phyloP scores from a whole-genome alignment of 1,284 basidiomycete species.

The Tilletia caries region DNA sequence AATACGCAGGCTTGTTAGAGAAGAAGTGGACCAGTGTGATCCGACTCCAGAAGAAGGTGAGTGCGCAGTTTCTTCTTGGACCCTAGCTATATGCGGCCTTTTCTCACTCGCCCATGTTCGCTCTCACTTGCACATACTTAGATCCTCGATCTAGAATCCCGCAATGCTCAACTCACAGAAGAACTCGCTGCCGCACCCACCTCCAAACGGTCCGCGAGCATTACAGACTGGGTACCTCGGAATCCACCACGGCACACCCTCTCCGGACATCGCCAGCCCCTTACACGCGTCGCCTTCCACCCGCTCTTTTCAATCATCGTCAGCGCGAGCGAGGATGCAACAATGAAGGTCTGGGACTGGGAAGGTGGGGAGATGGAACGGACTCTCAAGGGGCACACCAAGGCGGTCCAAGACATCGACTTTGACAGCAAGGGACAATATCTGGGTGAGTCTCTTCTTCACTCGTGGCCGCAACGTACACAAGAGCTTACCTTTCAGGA shows the following conservation, averaged over 20 bases:
- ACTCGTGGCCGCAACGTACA: background rate
- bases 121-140: too few relatives aligned
- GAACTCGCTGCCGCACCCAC: conserved; percentile 64
- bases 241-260: conserved; percentile 74
- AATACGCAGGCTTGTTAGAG: conserved; percentile 77
- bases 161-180: conserved; percentile 70
- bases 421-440: conserved; percentile 79
- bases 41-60: conserved; percentile 83
- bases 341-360: conserved; percentile 92
- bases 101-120: too few relatives aligned
- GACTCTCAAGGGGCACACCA: conserved; percentile 87
- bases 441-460: conserved; percentile 62
- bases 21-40: conserved; percentile 96
- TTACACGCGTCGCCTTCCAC: conserved; percentile 79
- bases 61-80: too few relatives aligned
- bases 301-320: conserved; percentile 78
- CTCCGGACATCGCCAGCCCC: conserved; percentile 71
- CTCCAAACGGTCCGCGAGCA: conserved; percentile 66
- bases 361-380: conserved; percentile 87
- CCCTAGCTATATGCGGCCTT: too few relatives aligned
- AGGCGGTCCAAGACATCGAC: conserved; percentile 78
- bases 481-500: background rate
- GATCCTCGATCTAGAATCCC: conserved; percentile 69
- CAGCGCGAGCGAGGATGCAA: conserved; percentile 80
- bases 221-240: conserved; percentile 77